Conservation (phyloP, 768 basidiomycete genomes). For the Podaxis pistillaris region DNA sequence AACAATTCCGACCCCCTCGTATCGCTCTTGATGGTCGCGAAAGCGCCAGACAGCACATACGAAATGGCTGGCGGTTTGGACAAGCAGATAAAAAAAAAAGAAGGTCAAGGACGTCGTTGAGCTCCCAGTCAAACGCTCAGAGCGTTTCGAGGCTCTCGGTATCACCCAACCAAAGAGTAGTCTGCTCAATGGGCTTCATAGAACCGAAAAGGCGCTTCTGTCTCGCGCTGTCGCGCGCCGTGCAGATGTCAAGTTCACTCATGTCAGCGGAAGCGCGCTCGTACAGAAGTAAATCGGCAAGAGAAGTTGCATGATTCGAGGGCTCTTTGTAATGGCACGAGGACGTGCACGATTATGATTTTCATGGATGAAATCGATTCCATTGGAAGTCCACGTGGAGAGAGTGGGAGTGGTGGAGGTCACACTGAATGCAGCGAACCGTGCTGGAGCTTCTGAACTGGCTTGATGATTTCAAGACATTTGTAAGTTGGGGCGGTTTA, state of each 20-base stretch:
- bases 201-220: constrained; percentile 93
- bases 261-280: constrained; percentile 90
- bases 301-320: constrained; percentile 94
- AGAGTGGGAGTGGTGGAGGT: constrained; percentile 87
- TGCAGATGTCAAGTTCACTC: constrained; percentile 97
- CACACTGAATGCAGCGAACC: constrained; percentile 87
- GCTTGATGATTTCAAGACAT: constrained; percentile 90
- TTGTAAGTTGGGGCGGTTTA: not conserved
- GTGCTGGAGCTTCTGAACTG: constrained; percentile 90
- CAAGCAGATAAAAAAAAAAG: constrained; percentile 85
- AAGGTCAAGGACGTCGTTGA: constrained; percentile 98
- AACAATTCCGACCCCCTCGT: constrained; percentile 97
- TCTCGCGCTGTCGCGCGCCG: constrained; percentile 96
- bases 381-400: constrained; percentile 90
- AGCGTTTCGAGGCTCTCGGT: constrained; percentile 93
- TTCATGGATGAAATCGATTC: constrained; percentile 99
- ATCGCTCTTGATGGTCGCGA: constrained; percentile 99
- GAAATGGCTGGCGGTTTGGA: constrained; percentile 99
- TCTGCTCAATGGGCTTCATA: constrained; percentile 91
- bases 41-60: constrained; percentile 98
- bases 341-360: constrained; percentile 96
- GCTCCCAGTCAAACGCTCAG: constrained; percentile 94
- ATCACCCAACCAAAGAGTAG: constrained; percentile 98
- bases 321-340: constrained; percentile 96
- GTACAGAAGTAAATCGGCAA: constrained; percentile 99